Evolutionary conservation across 2,329 filamentous ascomycete species (phyloP), one percentile per base, ranked within the genome.

Genomic region (Amauroascus niger): DNA sequence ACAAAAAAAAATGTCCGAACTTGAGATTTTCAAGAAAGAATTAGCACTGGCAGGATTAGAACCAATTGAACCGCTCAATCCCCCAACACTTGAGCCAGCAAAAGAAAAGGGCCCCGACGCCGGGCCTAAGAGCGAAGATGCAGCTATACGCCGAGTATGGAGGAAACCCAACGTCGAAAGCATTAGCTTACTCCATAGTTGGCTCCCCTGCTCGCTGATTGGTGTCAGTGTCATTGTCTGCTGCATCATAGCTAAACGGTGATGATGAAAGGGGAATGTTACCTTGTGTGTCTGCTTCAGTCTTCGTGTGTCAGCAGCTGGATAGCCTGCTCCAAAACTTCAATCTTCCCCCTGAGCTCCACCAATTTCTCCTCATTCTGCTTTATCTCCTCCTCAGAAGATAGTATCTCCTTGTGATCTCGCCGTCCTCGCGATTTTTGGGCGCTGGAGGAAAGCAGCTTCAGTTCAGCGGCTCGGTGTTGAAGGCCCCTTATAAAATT

Each of bases 161-260:
- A 46, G 43, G 43, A 46, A 46, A 46, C 43, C 28, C 43, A 46
- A 46, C 18, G 3, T 46, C 18, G 28, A 46, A 46, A 46, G 43
- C 13, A 46, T 32, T 46, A n/a, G 5, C 43, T n/a, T 46, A 46
- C 18, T 45, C 28, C 7, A 11, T 44, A 11, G n/a, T 35, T 52
- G 49, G 49, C 26, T 52, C 4, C 49, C 49, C 24, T 52, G 49
- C 20, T 52, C 49, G n/a, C 49, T 52, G 49, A 13, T 52, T n/a
- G 30, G 49, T 52, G 49, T 52, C 28, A 52, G 49, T 39, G 22
- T 52, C 14, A 4, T 45, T 16, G 37, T 37, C 26, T 52, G 39
- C 26, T 52, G n/a, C n/a, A n/a, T 52, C 28, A 52, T 52, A 18
- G 39, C 28, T 35, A 52, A 43, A 52, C 37, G 40, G 24, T 24